A percentile compares a stretch with the other conserved stretches of the same genome.
These are phyloP conservation scores for Blastocystis sp. DNA, from an alignment of 352 stramenopile genomes.

Conservation along the genomic window DNA sequence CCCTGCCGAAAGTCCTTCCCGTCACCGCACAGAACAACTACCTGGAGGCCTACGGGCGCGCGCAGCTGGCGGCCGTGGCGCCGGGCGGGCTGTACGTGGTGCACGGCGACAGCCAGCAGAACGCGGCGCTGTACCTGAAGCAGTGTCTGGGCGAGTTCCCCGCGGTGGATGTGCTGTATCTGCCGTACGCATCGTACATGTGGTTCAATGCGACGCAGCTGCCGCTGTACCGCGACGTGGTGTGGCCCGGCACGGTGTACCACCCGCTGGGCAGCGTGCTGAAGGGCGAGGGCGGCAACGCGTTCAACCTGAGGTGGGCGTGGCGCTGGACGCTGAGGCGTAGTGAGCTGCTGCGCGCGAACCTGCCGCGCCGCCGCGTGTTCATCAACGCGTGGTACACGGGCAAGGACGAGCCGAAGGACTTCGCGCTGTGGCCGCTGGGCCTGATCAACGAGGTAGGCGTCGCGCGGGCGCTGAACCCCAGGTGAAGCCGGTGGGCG, in stretches of 20 bases:
- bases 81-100: slow-evolving; percentile 11
- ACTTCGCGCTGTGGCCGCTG: slow-evolving; percentile 42
- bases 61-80: slow-evolving; percentile 26
- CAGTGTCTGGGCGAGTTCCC: slow-evolving; percentile 20
- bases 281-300: slow-evolving; percentile 33
- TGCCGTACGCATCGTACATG: slow-evolving; percentile 67
- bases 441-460: slow-evolving; percentile 43
- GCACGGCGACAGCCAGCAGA: slow-evolving; percentile 53
- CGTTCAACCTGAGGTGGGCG: slow-evolving; percentile 54
- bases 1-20: not conserved
- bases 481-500: slow-evolving; percentile 1
- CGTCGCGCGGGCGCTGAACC: not conserved
- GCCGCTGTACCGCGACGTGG: slow-evolving; percentile 7
- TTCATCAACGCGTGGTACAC: slow-evolving; percentile 35
- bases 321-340: not conserved
- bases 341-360: slow-evolving; percentile 65
- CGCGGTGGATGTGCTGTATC: slow-evolving; percentile 55
- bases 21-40: slow-evolving; percentile 51
- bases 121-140: slow-evolving; percentile 49
- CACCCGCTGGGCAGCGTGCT: slow-evolving; percentile 57
- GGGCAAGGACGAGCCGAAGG: slow-evolving; percentile 48
- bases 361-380: slow-evolving; percentile 3
- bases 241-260: slow-evolving; percentile 55
- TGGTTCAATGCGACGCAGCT: slow-evolving; percentile 61
- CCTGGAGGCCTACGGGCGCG: slow-evolving; percentile 13